Base-by-base conservation (phyloP, 805 yeast species). In the Yamadazyma laniorum region DNA sequence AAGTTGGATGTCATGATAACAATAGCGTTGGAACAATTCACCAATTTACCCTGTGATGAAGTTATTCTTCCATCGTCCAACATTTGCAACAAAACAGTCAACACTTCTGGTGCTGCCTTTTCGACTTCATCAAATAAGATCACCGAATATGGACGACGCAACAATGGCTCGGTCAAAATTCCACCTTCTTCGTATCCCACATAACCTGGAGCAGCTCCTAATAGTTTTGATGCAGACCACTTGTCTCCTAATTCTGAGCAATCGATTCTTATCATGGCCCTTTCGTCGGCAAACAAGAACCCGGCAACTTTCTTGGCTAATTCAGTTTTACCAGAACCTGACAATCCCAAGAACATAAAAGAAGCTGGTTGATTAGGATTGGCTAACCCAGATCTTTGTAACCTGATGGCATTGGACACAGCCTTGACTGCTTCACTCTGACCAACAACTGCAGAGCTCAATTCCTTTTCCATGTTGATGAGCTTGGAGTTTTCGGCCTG, bases 121-220 rank as follows among this genome's bases (percentile, higher is more conserved):
- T 93, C 99, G 40, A 93, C 96, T 68, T 93, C 99, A 65, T 93
- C 99, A 56, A 93, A 93, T 45, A 93, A 72, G 28, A 93, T 75
- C n/a, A 93, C 99, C 5, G 97, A 87, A 67, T 93, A 93, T 40
- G 99, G 99, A 45, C 84, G 82, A 56, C 96, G 78, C 44, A 87
- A 75, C 40, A 93, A 73, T 48, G 93, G 95, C 54, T 93, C 95
- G 5, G 99, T 93, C 50, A 93, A 74, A 51, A 91, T 77, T 49
- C 99, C 99, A 61, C 99, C 99, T 62, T 93, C 96, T 59, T 90
- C 97, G 61, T 85, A 95, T 27, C 99, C 99, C 52, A 93, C 85
- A 44, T 68, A 69, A 53, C 99, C 99, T 1, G 98, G 96, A 2
- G 98, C 95, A 15, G 98, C 93, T 66, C 99, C 99, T 40, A 93